Conservation (phyloP, 352 stramenopile genomes). For the Pythium rhizo-oryzae region DNA sequence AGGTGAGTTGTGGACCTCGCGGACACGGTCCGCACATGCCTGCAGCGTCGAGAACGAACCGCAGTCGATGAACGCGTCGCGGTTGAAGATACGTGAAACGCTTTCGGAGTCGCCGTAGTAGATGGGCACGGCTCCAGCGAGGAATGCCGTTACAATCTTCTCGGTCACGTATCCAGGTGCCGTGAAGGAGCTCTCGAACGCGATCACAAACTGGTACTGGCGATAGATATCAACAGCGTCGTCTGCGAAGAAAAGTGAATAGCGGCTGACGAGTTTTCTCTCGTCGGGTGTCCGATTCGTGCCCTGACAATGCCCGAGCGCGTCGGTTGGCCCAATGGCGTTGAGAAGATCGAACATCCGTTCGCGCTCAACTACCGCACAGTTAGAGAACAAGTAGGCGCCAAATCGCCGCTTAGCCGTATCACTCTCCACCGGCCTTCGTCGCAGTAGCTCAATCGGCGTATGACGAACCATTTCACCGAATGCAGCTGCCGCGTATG, state of each 20-base stretch:
- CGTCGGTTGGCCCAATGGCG: conserved; percentile 43
- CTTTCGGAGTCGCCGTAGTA: conserved; percentile 49
- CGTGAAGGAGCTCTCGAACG: conserved; percentile 49
- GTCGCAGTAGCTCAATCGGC: conserved; percentile 32
- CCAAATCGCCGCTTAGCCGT: conserved; percentile 34
- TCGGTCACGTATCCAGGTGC: conserved; percentile 58
- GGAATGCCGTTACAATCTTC: conserved; percentile 63
- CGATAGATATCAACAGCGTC: conserved; percentile 13
- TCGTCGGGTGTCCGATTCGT: conserved; percentile 1
- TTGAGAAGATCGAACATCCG: conserved; percentile 59
- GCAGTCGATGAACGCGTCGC: conserved; percentile 56
- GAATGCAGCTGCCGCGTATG: conserved; percentile 44
- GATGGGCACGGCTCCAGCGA: conserved; percentile 56
- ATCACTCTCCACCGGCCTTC: not conserved
- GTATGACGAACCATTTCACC: conserved; percentile 34
- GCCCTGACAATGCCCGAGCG: conserved; percentile 47
- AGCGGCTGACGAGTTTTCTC: not conserved
- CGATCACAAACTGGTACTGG: conserved; percentile 61
- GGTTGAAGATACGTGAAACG: conserved; percentile 45
- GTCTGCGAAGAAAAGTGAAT: conserved; percentile 13
- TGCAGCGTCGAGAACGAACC: conserved; percentile 37
- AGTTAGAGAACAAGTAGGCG: conserved; percentile 54
- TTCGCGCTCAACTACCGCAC: conserved; percentile 41
- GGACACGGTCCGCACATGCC: conserved; percentile 38
- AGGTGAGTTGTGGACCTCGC: conserved; percentile 35